A percentile compares a stretch with the other conserved stretches of the same genome.
phyloP scores from a whole-genome alignment of 2,329 filamentous ascomycete genomes.

The Cyphellophora attinorum region DNA sequence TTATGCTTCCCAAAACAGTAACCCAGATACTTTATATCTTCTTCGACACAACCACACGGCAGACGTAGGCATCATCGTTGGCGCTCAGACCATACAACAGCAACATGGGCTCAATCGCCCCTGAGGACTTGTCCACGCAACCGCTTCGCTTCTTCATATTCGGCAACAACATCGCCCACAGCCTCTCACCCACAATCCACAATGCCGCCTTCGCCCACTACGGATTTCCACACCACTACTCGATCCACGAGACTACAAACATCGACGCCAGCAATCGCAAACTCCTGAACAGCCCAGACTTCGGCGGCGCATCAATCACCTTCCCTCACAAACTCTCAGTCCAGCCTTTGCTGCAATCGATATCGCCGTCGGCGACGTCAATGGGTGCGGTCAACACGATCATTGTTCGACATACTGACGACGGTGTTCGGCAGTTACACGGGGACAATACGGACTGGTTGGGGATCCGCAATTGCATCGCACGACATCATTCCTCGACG shows the following conservation, averaged over 20 bases:
- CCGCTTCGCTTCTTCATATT: conserved; percentile 14
- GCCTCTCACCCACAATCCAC: conserved; percentile 15
- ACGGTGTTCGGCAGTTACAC: conserved; percentile 6
- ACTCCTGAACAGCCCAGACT: conserved; percentile 62
- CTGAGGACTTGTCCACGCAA: no score
- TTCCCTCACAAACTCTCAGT: conserved; percentile 15
- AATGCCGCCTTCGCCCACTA: conserved; percentile 55
- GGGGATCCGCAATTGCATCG: conserved; percentile 20
- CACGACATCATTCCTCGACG: conserved; percentile 8
- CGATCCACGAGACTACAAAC: conserved; percentile 33
- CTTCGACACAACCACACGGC: no score
- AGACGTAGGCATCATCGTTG: no score
- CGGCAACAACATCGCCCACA: conserved; percentile 12
- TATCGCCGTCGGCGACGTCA: conserved; percentile 5
- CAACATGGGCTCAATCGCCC: no score
- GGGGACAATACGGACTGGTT: conserved; percentile 24
- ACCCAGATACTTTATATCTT: no score
- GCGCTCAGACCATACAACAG: no score
- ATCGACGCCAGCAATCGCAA: conserved; percentile 37
- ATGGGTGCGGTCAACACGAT: conserved; percentile 8
- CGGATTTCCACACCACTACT: conserved; percentile 74
- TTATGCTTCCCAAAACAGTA: no score
- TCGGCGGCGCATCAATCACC: conserved; percentile 71
- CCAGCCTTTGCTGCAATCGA: conserved; percentile 4
- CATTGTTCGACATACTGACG: conserved; percentile 3